phyloP scores from a whole-genome alignment of 192 early-diverging fungal species.

The Backusella morwellensis region DNA sequence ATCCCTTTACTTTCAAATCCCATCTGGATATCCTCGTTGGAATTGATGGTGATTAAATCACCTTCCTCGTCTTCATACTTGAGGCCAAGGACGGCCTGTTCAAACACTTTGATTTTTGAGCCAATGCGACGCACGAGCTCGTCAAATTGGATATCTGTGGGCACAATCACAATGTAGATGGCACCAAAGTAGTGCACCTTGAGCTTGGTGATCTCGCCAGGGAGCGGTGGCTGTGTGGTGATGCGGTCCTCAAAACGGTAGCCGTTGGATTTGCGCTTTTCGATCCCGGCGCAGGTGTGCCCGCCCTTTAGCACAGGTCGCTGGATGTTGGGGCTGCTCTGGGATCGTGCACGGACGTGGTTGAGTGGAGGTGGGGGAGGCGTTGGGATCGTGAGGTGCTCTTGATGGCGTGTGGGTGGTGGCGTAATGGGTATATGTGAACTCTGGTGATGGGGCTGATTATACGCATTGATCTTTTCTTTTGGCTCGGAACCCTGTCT shows the following conservation, averaged over 20 bases:
- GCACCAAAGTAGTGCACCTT: conserved; percentile 88
- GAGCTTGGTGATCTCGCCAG: conserved; percentile 60
- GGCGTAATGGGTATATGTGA: background rate
- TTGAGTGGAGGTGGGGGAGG: background rate
- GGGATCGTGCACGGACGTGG: conserved; percentile 45
- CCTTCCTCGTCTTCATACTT: conserved; percentile 95
- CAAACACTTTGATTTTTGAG: conserved; percentile 77
- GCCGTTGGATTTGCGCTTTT: background rate
- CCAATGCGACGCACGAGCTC: conserved; percentile 82
- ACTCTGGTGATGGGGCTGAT: background rate
- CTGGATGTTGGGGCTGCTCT: conserved; percentile 59
- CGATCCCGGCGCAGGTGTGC: background rate
- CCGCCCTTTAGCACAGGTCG: background rate
- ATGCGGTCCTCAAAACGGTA: background rate
- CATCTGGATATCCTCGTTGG: conserved; percentile 88
- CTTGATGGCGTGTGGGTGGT: background rate
- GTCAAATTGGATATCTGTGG: conserved; percentile 68
- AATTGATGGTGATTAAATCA: conserved; percentile 82
- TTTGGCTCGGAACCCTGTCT: background rate
- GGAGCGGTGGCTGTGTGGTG: background rate
- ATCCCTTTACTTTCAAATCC: conserved; percentile 75
- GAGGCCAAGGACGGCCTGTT: conserved; percentile 63
- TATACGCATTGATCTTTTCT: conserved; percentile 1
- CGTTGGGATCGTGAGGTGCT: background rate
- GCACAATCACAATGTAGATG: conserved; percentile 89